phyloP scores from a whole-genome alignment of 2,329 filamentous ascomycete genomes.

The Aspergillus pseudonomiae region DNA sequence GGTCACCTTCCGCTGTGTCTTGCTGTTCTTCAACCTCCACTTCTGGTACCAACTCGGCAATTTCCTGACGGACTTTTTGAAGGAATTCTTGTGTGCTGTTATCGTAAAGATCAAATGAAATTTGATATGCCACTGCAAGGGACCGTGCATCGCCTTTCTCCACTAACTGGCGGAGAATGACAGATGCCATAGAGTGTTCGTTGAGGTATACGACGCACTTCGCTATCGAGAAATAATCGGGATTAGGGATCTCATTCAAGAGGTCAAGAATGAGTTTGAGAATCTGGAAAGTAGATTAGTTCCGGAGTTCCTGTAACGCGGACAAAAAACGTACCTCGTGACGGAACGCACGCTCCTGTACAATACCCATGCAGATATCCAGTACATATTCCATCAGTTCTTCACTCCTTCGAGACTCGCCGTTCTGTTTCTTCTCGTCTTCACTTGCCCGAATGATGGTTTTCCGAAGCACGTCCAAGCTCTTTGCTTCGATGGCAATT shows the following conservation, averaged over 20 bases:
- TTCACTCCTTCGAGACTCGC: constrained; percentile 68
- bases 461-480: constrained; percentile 80
- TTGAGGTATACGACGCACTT: constrained; percentile 97
- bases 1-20: constrained; percentile 47
- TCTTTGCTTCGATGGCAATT: constrained; percentile 93
- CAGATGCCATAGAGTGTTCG: constrained; percentile 85
- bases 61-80: constrained; percentile 79
- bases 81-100: constrained; percentile 98
- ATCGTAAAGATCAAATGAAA: constrained; percentile 97
- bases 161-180: constrained; percentile 80
- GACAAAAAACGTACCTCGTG: constrained; percentile 57
- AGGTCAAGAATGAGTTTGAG: constrained; percentile 89
- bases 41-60: constrained; percentile 62
- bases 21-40: constrained; percentile 44
- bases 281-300: constrained; percentile 58
- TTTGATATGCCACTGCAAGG: constrained; percentile 88
- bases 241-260: constrained; percentile 87
- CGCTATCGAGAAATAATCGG: constrained; percentile 97
- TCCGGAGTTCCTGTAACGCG: neutral
- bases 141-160: constrained; percentile 76
- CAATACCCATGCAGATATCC: constrained; percentile 95
- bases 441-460: constrained; percentile 89
- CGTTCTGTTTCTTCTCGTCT: constrained; percentile 72
- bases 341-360: constrained; percentile 87
- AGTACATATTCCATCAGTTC: constrained; percentile 96